Evolutionary conservation across 257 asterid genomes (phyloP).

Genomic region (Sherardia arvensis): DNA sequence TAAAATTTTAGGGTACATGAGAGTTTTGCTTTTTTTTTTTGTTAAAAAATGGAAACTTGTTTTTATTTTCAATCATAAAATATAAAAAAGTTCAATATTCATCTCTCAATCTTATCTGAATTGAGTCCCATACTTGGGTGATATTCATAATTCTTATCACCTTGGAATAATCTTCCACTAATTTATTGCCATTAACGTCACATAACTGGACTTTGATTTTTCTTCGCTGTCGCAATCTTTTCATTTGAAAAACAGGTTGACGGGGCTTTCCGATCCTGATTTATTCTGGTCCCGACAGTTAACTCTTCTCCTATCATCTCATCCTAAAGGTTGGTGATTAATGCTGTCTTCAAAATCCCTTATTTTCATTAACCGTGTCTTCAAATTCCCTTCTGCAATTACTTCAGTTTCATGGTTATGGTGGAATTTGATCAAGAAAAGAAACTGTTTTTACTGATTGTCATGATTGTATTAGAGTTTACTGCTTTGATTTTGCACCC

Average conservation of each 20-base stretch:
- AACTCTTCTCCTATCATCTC: not conserved
- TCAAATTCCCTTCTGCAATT: not conserved
- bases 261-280: not conserved
- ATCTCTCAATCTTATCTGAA: not conserved
- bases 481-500: not conserved
- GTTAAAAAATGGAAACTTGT: no score
- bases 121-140: not conserved
- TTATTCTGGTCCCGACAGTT: not conserved
- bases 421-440: not conserved
- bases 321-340: not conserved
- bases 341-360: not conserved
- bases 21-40: no score
- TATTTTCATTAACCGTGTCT: not conserved
- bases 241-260: not conserved
- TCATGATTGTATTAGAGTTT: not conserved
- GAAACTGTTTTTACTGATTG: not conserved
- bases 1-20: no score
- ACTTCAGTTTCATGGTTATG: not conserved
- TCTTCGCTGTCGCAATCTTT: not conserved
- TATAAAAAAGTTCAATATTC: not conserved
- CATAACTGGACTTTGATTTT: not conserved
- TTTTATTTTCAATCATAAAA: no score
- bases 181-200: not conserved
- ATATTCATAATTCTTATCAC: not conserved
- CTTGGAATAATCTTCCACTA: no score